Percentiles rank a stretch among this genome's conserved stretches.
Conservation (phyloP, 352 stramenopile genomes). For the Phytophthora palmivora region DNA sequence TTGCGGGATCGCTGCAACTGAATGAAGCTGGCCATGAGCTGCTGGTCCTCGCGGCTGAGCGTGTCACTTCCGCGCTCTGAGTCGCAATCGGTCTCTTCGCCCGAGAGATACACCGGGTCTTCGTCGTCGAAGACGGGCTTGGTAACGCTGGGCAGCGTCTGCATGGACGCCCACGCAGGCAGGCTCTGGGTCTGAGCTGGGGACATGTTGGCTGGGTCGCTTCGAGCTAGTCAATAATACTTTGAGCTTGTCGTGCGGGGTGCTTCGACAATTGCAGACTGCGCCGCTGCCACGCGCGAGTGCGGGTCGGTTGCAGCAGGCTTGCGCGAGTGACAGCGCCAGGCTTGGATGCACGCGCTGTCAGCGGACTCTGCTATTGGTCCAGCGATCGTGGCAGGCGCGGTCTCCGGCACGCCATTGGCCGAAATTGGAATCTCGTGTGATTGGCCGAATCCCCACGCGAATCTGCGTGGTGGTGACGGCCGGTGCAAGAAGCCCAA, state of each 20-base stretch:
- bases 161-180: slow-evolving; percentile 31
- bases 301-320: slow-evolving; percentile 18
- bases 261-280: slow-evolving; percentile 47
- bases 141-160: slow-evolving; percentile 1
- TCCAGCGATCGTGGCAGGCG: slow-evolving; percentile 14
- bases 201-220: slow-evolving; percentile 21
- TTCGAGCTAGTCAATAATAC: slow-evolving; percentile 11
- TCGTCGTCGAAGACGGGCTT: slow-evolving; percentile 32
- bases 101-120: slow-evolving; percentile 51
- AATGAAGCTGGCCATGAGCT: slow-evolving; percentile 59
- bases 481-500: slow-evolving; percentile 1
- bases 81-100: slow-evolving; percentile 77
- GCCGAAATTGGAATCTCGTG: slow-evolving; percentile 16
- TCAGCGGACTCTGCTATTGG: slow-evolving; percentile 10
- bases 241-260: slow-evolving; percentile 8
- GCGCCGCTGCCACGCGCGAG: slow-evolving; percentile 6
- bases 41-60: slow-evolving; percentile 52
- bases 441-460: slow-evolving; percentile 24
- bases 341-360: slow-evolving; percentile 3
- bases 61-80: slow-evolving; percentile 60
- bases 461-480: slow-evolving; percentile 33
- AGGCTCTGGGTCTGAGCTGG: slow-evolving; percentile 53
- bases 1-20: slow-evolving; percentile 34
- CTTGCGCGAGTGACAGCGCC: slow-evolving; percentile 26
- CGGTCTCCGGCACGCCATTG: slow-evolving; percentile 3